Base-by-base conservation (phyloP, 2,329 filamentous ascomycete genomes). In the Aspergillus sp. region DNA sequence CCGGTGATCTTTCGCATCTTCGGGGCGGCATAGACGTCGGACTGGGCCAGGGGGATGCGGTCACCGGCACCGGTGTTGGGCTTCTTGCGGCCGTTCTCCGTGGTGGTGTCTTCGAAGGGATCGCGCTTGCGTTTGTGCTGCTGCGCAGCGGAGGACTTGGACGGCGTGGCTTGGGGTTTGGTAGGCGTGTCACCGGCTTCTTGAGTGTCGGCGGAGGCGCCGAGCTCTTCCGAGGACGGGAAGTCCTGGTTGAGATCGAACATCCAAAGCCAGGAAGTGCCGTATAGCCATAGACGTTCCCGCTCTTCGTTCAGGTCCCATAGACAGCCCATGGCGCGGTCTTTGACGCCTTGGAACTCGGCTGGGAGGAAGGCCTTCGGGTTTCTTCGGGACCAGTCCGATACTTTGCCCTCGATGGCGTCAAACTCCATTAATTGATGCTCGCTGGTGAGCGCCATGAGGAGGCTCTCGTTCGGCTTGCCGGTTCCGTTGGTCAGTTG, bases 241-340 rank as follows among this genome's bases (percentile, higher is more conserved):
- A 95, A 83, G 73, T 96, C 89, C 68, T 85, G 84, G 20, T 85
- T 85, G 31, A 96, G 79, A 73, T 98, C 92, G 61, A 99, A 86
- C 93, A 98, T 98, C 78, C 91, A 92, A 24, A 99, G 76, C 84
- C 92, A 98, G 1, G 85, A 88, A 46, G 87, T 85, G 6, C 94
- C 93, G 70, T 96, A 97, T 20, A 98, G 78, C 92, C 94, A 98
- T 7, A 94, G 77, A 14, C 94, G 85, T 51, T 86, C 80, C n/a
- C 78, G 77, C 7, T 66, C 65, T 29, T 73, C 71, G 29, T 81
- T 80, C 1, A 89, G 81, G 71, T 96, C 90, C 93, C 94, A 98
- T 45, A 96, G 75, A 26, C 88, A 87, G 3, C 92, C 93, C 80
- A 94, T 94, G 56, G 90, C 90, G 47, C 91, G 83, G 72, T 96